phyloP scores from a whole-genome alignment of 148 eudicot genomes.

The Dianthus caryophyllus region DNA sequence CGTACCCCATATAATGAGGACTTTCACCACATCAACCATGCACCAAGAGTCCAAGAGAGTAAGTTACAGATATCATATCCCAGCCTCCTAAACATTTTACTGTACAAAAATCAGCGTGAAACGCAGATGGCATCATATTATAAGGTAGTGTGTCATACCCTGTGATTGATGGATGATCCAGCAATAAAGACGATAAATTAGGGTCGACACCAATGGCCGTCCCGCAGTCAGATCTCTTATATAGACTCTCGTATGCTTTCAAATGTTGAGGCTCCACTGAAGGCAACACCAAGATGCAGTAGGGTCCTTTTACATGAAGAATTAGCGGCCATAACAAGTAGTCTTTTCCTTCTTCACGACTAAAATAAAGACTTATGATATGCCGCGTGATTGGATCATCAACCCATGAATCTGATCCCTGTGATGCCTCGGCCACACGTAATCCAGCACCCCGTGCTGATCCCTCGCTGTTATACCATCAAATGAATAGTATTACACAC shows the following conservation, averaged over 20 bases:
- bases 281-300: conserved; percentile 67
- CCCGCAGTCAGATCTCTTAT: conserved; percentile 73
- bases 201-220: conserved; percentile 73
- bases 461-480: conserved; percentile 62
- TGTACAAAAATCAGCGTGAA: neutral
- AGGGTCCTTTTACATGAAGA: conserved; percentile 73
- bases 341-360: conserved; percentile 46
- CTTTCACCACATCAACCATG: neutral
- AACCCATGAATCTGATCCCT: conserved; percentile 98
- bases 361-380: conserved; percentile 61
- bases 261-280: conserved; percentile 83
- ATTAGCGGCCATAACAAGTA: conserved; percentile 74
- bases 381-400: conserved; percentile 96
- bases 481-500: neutral
- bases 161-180: conserved; percentile 95
- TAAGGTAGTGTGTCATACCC: conserved; percentile 88
- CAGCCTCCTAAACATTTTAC: neutral
- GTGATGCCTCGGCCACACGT: conserved; percentile 63
- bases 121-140: conserved; percentile 6
- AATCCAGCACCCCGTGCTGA: conserved; percentile 85
- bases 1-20: neutral
- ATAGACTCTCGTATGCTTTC: conserved; percentile 57
- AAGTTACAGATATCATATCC: neutral
- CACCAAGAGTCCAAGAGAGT: neutral
- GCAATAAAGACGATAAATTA: conserved; percentile 73